A percentile compares a stretch with the other conserved stretches of the same genome.
Evolutionary conservation across 169 alveolate genomes (phyloP).

Genomic region (Eimeria acervulina): DNA sequence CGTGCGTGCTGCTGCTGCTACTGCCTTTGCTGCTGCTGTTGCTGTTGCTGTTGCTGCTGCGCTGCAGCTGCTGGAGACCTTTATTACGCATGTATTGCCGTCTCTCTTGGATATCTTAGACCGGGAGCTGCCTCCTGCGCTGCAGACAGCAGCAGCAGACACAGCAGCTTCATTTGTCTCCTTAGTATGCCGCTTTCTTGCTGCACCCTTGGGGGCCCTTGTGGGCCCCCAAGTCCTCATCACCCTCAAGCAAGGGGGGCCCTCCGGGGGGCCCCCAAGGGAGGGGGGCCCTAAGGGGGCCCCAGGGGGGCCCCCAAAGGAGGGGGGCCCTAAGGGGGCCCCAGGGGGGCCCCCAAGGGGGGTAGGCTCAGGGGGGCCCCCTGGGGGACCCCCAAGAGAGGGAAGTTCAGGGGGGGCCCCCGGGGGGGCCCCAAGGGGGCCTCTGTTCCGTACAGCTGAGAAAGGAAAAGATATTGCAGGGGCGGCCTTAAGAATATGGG

Average conservation of each 20-base stretch:
- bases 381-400: too few relatives aligned
- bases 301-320: too few relatives aligned
- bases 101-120: slow-evolving; percentile 2
- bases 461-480: neutral
- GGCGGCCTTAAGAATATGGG: slow-evolving; percentile 3
- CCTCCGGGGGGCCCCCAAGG: too few relatives aligned
- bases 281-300: too few relatives aligned
- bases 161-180: neutral
- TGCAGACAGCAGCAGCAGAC: slow-evolving; percentile 39
- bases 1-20: neutral
- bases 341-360: too few relatives aligned
- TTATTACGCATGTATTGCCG: neutral
- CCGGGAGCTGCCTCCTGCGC: neutral
- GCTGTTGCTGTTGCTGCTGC: neutral
- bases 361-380: too few relatives aligned
- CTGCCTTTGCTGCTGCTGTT: slow-evolving; percentile 8
- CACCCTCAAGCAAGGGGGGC: too few relatives aligned
- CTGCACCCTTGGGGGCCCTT: slow-evolving; percentile 31
- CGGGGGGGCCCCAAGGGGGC: too few relatives aligned
- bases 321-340: too few relatives aligned
- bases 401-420: too few relatives aligned
- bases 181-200: neutral
- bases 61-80: slow-evolving; percentile 16
- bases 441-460: neutral
- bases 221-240: too few relatives aligned